Percentiles rank a stretch among this genome's conserved stretches.
Conservation (phyloP, 805 yeast genomes). For the Candida incommunis region DNA sequence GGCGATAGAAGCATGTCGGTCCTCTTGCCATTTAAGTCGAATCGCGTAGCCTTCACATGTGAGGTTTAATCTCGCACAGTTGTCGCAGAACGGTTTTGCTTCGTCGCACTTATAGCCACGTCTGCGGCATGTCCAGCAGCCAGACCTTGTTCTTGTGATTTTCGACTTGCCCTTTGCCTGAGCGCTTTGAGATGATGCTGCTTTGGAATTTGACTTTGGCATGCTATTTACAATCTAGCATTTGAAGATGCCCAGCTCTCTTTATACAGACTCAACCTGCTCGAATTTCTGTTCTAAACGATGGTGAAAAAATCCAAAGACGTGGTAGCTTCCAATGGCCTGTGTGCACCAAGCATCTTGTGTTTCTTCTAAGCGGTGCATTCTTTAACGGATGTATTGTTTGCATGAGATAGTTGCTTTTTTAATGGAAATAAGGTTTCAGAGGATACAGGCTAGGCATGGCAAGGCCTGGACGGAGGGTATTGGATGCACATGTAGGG, state of each 20-base stretch:
- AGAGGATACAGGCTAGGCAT: no score
- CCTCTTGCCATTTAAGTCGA: constrained; percentile 14
- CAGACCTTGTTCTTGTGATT: constrained; percentile 8
- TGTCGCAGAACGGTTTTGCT: constrained; percentile 12
- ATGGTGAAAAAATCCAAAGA: not conserved
- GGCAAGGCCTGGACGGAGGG: no score
- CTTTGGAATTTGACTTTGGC: not conserved
- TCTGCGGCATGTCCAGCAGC: constrained; percentile 16
- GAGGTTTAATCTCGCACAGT: constrained; percentile 9
- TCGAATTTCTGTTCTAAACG: not conserved
- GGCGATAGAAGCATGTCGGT: constrained; percentile 4
- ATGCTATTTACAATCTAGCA: no score
- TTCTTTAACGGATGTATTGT: not conserved
- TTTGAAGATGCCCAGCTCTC: no score
- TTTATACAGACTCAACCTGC: no score
- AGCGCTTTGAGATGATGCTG: not conserved
- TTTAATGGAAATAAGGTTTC: constrained; percentile 1
- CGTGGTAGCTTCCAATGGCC: not conserved
- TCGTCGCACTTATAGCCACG: constrained; percentile 16
- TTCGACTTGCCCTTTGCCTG: constrained; percentile 7
- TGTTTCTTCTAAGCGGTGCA: not conserved
- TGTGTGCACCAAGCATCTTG: not conserved
- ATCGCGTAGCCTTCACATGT: constrained; percentile 15
- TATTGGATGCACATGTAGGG: no score
- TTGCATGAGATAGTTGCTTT: not conserved